Base-by-base conservation (phyloP, 2,329 filamentous ascomycete genomes). In the Ilyonectria mors-panacis region DNA sequence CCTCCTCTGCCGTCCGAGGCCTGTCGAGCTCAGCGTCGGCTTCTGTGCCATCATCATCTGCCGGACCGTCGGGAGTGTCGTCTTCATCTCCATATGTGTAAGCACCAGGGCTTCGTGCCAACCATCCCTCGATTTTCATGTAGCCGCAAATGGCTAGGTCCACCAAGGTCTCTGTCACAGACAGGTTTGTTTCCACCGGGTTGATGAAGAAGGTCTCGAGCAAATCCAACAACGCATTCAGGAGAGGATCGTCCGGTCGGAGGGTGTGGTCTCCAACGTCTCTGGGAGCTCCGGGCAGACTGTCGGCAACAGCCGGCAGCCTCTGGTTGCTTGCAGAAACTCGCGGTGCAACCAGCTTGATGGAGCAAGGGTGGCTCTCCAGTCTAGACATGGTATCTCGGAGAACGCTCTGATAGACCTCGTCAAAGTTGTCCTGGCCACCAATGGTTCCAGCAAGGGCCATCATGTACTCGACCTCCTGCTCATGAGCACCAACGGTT, bases 91-190 rank as follows among this genome's bases (percentile, higher is more conserved):
- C 69, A 54, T 86, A 85, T 9, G 85, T 83, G 65, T 88, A 93
- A 6, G 83, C 82, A 75, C 91, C 85, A 4, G 93, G 92, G 59
- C 92, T 89, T 17, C 94, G 91, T 6, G 95, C 84, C 33, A 98
- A 84, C 95, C 96, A 99, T n/a, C 93, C 93, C 76, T 98, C 94
- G 13, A 98, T 86, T 21, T 91, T 90, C 76, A 97, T 92, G 69
- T 93, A 93, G 6, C 94, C 93, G 73, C 96, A 98, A 1, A 93
- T 90, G 12, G 93, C 93, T 45, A 99, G 85, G 71, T 94, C 92
- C 30, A 97, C 88, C 48, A 98, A 85, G 1, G 93, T 88, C 75
- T 97, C 93, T 0, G 95, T 98, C 2, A 98, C 85, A 0, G 92
- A 93, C 4, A 99, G 83, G 73, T 99, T 99, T 3, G 93, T 95